Base-by-base conservation (phyloP, 257 asterid species). In the Petrea volubilis region DNA sequence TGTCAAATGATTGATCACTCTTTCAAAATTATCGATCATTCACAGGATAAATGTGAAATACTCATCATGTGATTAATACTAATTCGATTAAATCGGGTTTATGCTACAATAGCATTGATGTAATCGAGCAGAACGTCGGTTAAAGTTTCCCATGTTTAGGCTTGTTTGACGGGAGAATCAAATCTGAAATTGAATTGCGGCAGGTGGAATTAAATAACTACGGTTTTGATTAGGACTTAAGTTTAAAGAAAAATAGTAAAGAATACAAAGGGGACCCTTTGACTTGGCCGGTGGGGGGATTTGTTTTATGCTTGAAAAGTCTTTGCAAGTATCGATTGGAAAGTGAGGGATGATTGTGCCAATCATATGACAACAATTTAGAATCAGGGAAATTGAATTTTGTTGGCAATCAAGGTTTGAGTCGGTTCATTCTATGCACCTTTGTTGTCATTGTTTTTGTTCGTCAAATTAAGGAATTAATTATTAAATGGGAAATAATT, bases 221-320 rank as follows among this genome's bases (percentile, higher is more conserved):
- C n/a, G n/a, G n/a, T 33, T 33, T 59, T 33, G 65, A 59, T 59
- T 59, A 31, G 65, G 65, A 59, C 65, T 34, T 33, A 28, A 41
- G 55, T 63, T 63, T 13, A 13, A 13, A n/a, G 14, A n/a, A 47
- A 18, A 6, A 10, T 47, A 5, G 2, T 2, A 44, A 38, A 13
- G 67, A 7, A 5, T 58, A 31, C 28, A 34, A 18, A 59, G 65
- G 47, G 69, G 10, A n/a, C 25, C 23, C 56, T 43, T 61, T 63
- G 69, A 63, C 40, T 63, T 63, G 56, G 69, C 3, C 40, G 4
- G 52, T 41, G 34, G 11, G 52, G 52, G 36, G 12, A 11, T 23
- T 23, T 40, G 53, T 40, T 41, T 29, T 41, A 12, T 6, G 49
- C 52, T 36, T 44, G 24, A 43, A 43, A 61, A 63, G 69, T 63